Base-by-base conservation (phyloP, 805 yeast species). In the Debaryomyces maramus region DNA sequence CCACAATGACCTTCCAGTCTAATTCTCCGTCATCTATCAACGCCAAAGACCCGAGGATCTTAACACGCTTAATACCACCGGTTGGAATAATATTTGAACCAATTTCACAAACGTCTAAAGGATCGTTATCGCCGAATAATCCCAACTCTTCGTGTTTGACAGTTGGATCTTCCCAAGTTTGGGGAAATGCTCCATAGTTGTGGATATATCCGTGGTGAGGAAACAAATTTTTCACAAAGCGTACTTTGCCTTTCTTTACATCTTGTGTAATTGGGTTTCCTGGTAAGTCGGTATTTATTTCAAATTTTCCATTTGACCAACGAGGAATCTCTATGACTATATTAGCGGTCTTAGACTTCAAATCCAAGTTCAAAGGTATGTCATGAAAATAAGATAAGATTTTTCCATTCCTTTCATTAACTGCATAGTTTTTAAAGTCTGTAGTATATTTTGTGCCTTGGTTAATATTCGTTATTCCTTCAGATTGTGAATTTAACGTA, bases 161-260 rank as follows among this genome's bases (percentile, higher is more conserved):
- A 43, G 83, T 78, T n/a, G 95, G 95, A 58, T 93, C 95, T 65
- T 91, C 99, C 98, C 98, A 91, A 3, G 98, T 91, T 69, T 87
- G 95, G 13, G 95, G 90, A 52, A 87, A 72, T 3, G 95, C 91
- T 32, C 96, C 95, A 58, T 88, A 88, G 65, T 88, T 88, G 62
- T 83, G 90, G 40, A 88, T 83, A 61, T 86, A 87, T 1, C 96
- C 96, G 51, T 83, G 83, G 60, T 75, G 81, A 6, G 96, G 96
- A 68, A 83, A 88, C 16, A 86, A 67, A 65, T 88, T 88, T 53
- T 83, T 76, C 22, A 88, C 85, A 52, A 81, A 88, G 53, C 96
- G 70, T 26, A 83, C 75, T 48, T 83, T 71, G 5, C 87, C 91
- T 51, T 86, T 84, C 61, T 83, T 84, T 20, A 75, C 68, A 58